Base-by-base conservation (phyloP, 2,329 filamentous ascomycete genomes). In the Penicillium sp. region DNA sequence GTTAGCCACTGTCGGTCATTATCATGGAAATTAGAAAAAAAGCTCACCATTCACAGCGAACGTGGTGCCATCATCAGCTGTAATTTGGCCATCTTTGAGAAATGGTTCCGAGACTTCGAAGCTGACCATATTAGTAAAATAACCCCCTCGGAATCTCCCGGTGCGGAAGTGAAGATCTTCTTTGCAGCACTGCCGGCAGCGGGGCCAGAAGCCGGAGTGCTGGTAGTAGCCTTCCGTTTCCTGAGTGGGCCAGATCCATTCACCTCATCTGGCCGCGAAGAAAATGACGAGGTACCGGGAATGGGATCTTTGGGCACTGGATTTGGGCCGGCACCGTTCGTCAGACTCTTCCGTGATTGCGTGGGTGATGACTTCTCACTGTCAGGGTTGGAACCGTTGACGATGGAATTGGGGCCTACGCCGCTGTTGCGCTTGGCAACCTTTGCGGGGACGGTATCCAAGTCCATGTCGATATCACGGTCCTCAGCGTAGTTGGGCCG, bases 401-500 rank as follows among this genome's bases (percentile, higher is more conserved):
- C 50, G 24, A 51, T 50, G 45, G 55, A 62, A 41, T 49, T 59
- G 35, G 52, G 51, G 20, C 50, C 56, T 26, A 59, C 54, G 31
- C 60, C 57, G 23, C 57, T 58, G 34, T 48, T 61, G 39, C 63
- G 58, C 52, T 71, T 69, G 39, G 63, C 54, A 16, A 57, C 45
- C 49, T 67, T 69, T 20, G 62, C 52, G 28, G 65, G 61, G 50
- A 60, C 56, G 16, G 60, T 52, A 62, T 96, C 91, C 67, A 89
- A 88, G 66, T 97, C 93, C 69, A 87, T 82, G 62, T 97, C 91
- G 58, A 90, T 77, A 69, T 96, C 91, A 71, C 81, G 87, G 70
- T 91, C 87, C 72, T 98, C 93, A 41, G 93, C 91, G 70, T 98
- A 98, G 71, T 98, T 98, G 56, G 86, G 84, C 58, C 93, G 86